A percentile compares a stretch with the other conserved stretches of the same genome.
Evolutionary conservation across 768 basidiomycete species (phyloP).

Genomic region (Boletus sp.): DNA sequence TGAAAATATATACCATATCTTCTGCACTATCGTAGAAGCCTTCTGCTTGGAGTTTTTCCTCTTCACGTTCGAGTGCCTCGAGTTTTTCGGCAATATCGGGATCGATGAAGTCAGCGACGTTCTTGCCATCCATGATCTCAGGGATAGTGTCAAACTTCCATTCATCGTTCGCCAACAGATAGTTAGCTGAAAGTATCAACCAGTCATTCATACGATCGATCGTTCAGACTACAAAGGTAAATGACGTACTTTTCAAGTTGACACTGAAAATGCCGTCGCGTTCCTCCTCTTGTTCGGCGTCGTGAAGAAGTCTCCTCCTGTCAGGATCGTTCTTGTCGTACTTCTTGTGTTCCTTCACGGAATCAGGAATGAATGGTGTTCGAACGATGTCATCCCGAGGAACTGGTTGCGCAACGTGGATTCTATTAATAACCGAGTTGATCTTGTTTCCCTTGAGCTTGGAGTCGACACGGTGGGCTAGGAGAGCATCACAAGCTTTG

Average conservation of each 20-base stretch:
- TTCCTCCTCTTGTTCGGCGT: conserved; percentile 83
- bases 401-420: conserved; percentile 92
- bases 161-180: conserved; percentile 80
- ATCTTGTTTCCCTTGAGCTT: conserved; percentile 95
- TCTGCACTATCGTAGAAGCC: conserved; percentile 94
- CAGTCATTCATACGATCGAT: background rate
- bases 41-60: conserved; percentile 89
- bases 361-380: conserved; percentile 86
- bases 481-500: conserved; percentile 90
- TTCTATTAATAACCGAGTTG: conserved; percentile 89
- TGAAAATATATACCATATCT: conserved; percentile 60
- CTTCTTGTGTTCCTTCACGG: conserved; percentile 69
- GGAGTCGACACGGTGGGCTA: conserved; percentile 90
- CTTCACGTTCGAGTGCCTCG: conserved; percentile 95
- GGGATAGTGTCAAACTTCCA: conserved; percentile 98
- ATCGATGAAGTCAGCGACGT: conserved; percentile 97
- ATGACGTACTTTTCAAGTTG: conserved; percentile 74
- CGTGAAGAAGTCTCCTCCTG: conserved; percentile 69
- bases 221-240: background rate
- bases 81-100: conserved; percentile 96
- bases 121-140: conserved; percentile 99
- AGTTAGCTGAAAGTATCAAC: conserved; percentile 67
- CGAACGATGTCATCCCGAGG: conserved; percentile 88
- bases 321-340: conserved; percentile 87
- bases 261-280: conserved; percentile 90